Base-by-base conservation (phyloP, 2,329 filamentous ascomycete species). In the Dactylellina leptospora region DNA sequence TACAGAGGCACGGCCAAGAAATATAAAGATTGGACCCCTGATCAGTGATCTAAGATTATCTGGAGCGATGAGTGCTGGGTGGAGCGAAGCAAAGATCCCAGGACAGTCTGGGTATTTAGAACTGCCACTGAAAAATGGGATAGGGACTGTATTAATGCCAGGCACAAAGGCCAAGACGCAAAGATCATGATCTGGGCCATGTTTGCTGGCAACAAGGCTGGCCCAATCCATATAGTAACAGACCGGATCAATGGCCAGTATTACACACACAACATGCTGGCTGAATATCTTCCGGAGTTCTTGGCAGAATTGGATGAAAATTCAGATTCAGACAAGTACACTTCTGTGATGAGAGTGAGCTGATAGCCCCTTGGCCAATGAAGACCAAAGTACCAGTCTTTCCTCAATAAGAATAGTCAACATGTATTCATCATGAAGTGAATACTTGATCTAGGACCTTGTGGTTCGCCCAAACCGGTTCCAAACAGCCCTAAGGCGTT, bases 41-140 rank as follows among this genome's bases (percentile, higher is more conserved):
- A 27, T 5, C 22, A 44, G 27, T 56, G 38, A 27, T 18, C n/a
- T 13, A 42, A 23, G 27, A 25, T 56, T 44, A 44, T 28, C n/a
- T 44, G 38, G 36, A 56, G 38, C 40, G 25, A 56, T 10, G 36
- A 56, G 10, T 56, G 22, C 36, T 56, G 25, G 38, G 22, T 56
- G 23, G 25, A 44, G 9, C 23, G 25, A 27, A 40, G 16, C n/a
- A 11, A 44, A 40, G 36, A 25, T n/a, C 38, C 38, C 23, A 44
- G 27, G 44, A 44, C 25, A 22, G 25, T 44, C 1, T 56, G n/a
- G n/a, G 23, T 56, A 44, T 42, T 56, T 10, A 44, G 36, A 30
- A 16, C 38, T 20, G 5, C 38, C 6, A 20, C 11, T 4, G 6
- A 44, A 11, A 56, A 44, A 42, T 44, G n/a, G 25, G 18, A 13